Conservation (phyloP, 352 stramenopile species). For the Phytophthora crassamura region DNA sequence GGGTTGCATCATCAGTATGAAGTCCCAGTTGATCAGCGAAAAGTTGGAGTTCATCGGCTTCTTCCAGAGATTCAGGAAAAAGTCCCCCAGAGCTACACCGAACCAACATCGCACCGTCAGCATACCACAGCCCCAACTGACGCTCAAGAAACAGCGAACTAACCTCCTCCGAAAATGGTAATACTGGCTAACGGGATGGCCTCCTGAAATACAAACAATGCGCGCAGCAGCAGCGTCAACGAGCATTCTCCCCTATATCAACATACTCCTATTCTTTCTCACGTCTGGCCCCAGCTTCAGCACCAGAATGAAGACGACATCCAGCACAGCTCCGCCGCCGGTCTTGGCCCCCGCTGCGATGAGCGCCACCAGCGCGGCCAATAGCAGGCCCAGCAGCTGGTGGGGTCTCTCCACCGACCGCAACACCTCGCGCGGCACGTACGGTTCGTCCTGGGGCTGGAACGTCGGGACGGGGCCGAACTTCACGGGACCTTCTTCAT, state of each 20-base stretch:
- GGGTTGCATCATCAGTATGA: slow-evolving; percentile 95
- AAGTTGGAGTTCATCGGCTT: slow-evolving; percentile 43
- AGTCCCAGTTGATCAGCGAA: slow-evolving; percentile 94
- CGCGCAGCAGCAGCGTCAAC: slow-evolving; percentile 9
- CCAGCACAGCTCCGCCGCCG: slow-evolving; percentile 89
- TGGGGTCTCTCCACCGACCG: slow-evolving; percentile 27
- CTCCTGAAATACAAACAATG: slow-evolving; percentile 28
- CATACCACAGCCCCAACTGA: background rate
- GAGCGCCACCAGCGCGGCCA: slow-evolving; percentile 61
- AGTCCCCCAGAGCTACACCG: slow-evolving; percentile 35
- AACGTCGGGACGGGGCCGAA: slow-evolving; percentile 36
- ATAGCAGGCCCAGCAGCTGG: slow-evolving; percentile 36
- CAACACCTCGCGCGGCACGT: slow-evolving; percentile 28
- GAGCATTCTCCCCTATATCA: background rate
- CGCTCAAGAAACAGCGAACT: background rate
- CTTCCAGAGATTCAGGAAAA: slow-evolving; percentile 45
- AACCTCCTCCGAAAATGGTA: slow-evolving; percentile 90
- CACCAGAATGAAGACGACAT: slow-evolving; percentile 94
- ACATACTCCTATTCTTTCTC: slow-evolving; percentile 1
- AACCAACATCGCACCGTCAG: slow-evolving; percentile 4
- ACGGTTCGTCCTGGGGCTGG: slow-evolving; percentile 16
- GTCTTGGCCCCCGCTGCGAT: slow-evolving; percentile 76
- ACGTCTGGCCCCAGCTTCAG: slow-evolving; percentile 87
- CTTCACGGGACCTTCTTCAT: slow-evolving; percentile 29
- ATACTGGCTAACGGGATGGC: slow-evolving; percentile 93